Base-by-base conservation (phyloP, 768 basidiomycete genomes). In the Hemileccinum rubropunctum region DNA sequence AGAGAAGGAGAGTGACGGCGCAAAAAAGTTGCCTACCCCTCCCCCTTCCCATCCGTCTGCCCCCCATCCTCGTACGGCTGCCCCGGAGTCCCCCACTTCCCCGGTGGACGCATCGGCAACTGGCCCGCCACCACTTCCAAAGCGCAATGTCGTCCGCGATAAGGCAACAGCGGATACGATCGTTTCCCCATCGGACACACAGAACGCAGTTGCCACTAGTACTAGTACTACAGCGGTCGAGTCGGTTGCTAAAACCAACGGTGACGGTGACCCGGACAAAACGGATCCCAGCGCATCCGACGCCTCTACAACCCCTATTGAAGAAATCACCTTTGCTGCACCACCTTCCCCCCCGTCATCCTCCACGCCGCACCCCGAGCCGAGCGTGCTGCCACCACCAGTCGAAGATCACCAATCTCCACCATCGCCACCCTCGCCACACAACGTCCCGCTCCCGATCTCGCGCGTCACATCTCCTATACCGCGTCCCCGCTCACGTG, bases 81-180 rank as follows among this genome's bases (percentile, higher is more conserved):
- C 12, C 12, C 15, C 36, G 3, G 54, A 62, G 15, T 41, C 46
- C 12, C 26, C 58, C 12, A 17, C 36, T n/a, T 47, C 56, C 45
- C 66, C 38, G 21, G 32, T 14, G 18, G 51, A 42, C 28, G 7
- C 20, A 10, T 46, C 52, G 11, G 54, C n/a, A n/a, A n/a, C n/a
- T n/a, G n/a, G 60, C 12, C 74, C 76, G 17, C 81, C 81, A 15
- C 78, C 80, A 17, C 56, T 84, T 35, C 80, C 82, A 9, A 79
- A 68, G 52, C 69, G 81, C 42, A 79, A 66, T 36, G 70, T 71
- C 51, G 71, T 71, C 3, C 72, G 76, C 0, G 60, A 50, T 18
- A 54, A 49, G 15, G 52, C 57, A 11, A 51, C 56, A 9, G 50
- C 39, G 32, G 48, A 64, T 39, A 15, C 48, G 42, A 23, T 45